Evolutionary conservation across 495 filamentous ascomycete species (phyloP).

Genomic region (Talaromyces ruber): DNA sequence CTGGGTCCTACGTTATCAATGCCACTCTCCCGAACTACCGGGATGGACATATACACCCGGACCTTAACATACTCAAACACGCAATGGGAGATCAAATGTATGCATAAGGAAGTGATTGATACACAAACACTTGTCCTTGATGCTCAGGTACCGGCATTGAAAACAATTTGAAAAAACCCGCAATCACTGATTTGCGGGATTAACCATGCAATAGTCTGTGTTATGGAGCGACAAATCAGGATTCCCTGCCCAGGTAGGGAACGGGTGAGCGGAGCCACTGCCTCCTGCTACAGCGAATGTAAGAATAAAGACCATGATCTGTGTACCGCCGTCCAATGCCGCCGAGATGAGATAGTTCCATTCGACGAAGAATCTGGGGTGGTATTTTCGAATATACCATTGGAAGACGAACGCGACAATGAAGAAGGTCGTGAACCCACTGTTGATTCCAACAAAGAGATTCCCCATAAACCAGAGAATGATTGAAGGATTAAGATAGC

Average conservation of each 20-base stretch:
- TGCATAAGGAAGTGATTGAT: neutral
- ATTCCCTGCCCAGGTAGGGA: conserved; percentile 12
- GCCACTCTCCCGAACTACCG: too few species aligned
- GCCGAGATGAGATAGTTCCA: conserved; percentile 44
- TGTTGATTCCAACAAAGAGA: conserved; percentile 29
- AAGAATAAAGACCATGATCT: conserved; percentile 38
- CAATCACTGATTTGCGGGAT: conserved; percentile 6
- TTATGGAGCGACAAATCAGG: conserved; percentile 10
- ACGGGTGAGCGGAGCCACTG: conserved; percentile 8
- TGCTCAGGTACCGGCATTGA: neutral
- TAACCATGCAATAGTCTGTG: conserved; percentile 18
- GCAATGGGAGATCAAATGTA: too few species aligned
- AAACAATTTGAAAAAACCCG: neutral
- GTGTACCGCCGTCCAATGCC: conserved; percentile 40
- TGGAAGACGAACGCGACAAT: conserved; percentile 32
- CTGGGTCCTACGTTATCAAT: too few species aligned
- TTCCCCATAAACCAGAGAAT: conserved; percentile 27
- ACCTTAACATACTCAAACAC: too few species aligned
- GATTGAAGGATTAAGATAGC: conserved; percentile 22
- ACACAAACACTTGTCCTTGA: neutral
- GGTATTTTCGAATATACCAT: conserved; percentile 33
- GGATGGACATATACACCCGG: too few species aligned
- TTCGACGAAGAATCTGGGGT: conserved; percentile 38
- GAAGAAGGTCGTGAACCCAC: conserved; percentile 20
- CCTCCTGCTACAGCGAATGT: conserved; percentile 43